A percentile compares a stretch with the other conserved stretches of the same genome.
Conservation (phyloP, 345 rosid species). For the Hibiscus tridactylites region DNA sequence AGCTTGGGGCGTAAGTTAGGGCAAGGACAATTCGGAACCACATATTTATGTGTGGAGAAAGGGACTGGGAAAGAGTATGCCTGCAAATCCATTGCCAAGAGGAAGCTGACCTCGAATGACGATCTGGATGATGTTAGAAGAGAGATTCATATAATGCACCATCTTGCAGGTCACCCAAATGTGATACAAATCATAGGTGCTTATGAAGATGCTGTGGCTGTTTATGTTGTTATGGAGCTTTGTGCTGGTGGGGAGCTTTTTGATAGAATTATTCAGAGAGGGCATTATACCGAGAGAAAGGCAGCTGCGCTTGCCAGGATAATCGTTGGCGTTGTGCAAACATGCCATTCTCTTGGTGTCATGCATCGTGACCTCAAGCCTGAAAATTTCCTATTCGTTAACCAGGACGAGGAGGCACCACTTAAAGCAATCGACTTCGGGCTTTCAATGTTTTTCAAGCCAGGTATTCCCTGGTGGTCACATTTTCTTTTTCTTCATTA, state of each 20-base stretch:
- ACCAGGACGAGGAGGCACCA: conserved; percentile 57
- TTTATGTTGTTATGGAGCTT: conserved; percentile 87
- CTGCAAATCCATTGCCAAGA: conserved; percentile 77
- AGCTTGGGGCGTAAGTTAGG: conserved; percentile 86
- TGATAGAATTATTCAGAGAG: conserved; percentile 83
- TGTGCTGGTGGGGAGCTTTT: conserved; percentile 94
- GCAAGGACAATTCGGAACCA: conserved; percentile 95
- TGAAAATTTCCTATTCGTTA: conserved; percentile 80
- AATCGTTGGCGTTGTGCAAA: conserved; percentile 79
- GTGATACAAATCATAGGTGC: conserved; percentile 80
- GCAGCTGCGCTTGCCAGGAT: conserved; percentile 80
- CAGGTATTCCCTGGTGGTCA: conserved; percentile 39
- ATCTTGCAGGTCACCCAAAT: conserved; percentile 79
- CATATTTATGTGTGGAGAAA: conserved; percentile 71
- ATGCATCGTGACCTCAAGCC: conserved; percentile 98
- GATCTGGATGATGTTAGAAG: conserved; percentile 92
- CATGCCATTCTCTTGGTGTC: conserved; percentile 92
- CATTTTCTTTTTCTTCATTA: not conserved
- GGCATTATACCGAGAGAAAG: conserved; percentile 75
- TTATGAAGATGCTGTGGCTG: conserved; percentile 83
- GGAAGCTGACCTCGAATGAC: conserved; percentile 58
- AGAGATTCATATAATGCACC: conserved; percentile 97
- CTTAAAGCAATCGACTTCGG: conserved; percentile 92
- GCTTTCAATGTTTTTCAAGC: conserved; percentile 83
- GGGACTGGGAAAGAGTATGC: conserved; percentile 58